Conservation (phyloP, 2,329 filamentous ascomycete species). For the Salinomyces thailandicus region DNA sequence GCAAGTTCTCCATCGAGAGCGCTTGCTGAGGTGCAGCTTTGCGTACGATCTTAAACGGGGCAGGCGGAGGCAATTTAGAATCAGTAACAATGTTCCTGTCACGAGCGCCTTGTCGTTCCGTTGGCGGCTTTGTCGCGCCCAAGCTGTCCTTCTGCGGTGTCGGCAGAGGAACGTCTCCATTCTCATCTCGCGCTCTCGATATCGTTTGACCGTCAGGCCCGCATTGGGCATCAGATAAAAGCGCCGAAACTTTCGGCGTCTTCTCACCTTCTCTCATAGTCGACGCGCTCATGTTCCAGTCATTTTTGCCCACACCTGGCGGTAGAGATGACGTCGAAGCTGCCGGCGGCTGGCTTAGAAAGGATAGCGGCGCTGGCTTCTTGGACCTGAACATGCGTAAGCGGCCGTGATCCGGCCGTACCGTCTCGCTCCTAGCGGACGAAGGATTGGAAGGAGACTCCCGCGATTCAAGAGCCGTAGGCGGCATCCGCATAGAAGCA, state of each 20-base stretch:
- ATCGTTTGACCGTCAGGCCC: too few species aligned
- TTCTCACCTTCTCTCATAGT: conserved; percentile 5
- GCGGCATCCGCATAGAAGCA: neutral
- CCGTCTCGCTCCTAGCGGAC: neutral
- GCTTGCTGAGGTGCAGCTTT: neutral
- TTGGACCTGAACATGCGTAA: neutral
- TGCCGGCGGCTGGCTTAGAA: neutral
- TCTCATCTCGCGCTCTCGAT: too few species aligned
- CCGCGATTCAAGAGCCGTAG: neutral
- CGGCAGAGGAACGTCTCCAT: neutral
- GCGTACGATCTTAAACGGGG: neutral
- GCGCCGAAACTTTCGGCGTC: conserved; percentile 3
- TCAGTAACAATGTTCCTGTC: neutral
- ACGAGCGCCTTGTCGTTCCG: neutral
- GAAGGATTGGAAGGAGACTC: neutral
- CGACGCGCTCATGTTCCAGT: neutral
- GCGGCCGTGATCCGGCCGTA: neutral
- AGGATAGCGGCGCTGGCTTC: conserved; percentile 2
- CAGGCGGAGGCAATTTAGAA: neutral
- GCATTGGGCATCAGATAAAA: neutral
- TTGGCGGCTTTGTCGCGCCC: neutral
- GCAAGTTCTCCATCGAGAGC: neutral
- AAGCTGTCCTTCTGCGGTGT: conserved; percentile 8
- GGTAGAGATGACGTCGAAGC: neutral
- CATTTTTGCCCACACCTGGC: too few species aligned